Evolutionary conservation across 2,329 filamentous ascomycete species (phyloP).

Genomic region (Sclerotinia borealis): DNA sequence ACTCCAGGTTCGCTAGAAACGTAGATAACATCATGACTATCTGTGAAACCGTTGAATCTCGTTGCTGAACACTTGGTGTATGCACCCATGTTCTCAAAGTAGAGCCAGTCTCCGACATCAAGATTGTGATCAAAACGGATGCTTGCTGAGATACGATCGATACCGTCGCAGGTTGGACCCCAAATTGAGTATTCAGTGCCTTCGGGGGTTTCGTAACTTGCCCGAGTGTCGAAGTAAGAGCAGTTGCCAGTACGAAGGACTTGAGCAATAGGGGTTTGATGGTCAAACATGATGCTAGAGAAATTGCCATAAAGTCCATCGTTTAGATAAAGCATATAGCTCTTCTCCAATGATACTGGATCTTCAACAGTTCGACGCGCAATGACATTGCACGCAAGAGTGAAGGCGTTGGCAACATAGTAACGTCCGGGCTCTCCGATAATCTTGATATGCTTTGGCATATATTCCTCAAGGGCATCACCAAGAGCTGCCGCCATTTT

Average conservation of each 20-base stretch:
- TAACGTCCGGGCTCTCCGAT: slow-evolving; percentile 96
- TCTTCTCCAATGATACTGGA: slow-evolving; percentile 56
- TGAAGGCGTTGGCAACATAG: slow-evolving; percentile 91
- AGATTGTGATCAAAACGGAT: slow-evolving; percentile 71
- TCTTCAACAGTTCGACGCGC: slow-evolving; percentile 84
- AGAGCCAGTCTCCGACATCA: slow-evolving; percentile 94
- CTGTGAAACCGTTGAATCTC: slow-evolving; percentile 93
- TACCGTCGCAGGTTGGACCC: slow-evolving; percentile 96
- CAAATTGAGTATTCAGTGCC: slow-evolving; percentile 88
- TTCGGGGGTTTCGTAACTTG: slow-evolving; percentile 43
- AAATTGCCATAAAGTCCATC: slow-evolving; percentile 98
- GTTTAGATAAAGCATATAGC: slow-evolving; percentile 97
- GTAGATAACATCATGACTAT: slow-evolving; percentile 88
- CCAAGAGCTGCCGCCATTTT: slow-evolving; percentile 77
- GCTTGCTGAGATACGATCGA: slow-evolving; percentile 85
- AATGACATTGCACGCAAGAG: slow-evolving; percentile 91
- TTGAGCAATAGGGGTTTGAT: slow-evolving; percentile 83
- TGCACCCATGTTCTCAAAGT: slow-evolving; percentile 97
- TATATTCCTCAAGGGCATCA: slow-evolving; percentile 77
- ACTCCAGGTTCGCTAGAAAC: slow-evolving; percentile 91
- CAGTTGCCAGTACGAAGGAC: slow-evolving; percentile 60
- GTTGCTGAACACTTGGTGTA: slow-evolving; percentile 98
- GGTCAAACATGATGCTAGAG: slow-evolving; percentile 98
- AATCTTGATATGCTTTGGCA: slow-evolving; percentile 70
- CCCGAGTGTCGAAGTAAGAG: slow-evolving; percentile 51